Evolutionary conservation across 1,284 basidiomycete genomes (phyloP).

Genomic region (Stereum hirsutum): DNA sequence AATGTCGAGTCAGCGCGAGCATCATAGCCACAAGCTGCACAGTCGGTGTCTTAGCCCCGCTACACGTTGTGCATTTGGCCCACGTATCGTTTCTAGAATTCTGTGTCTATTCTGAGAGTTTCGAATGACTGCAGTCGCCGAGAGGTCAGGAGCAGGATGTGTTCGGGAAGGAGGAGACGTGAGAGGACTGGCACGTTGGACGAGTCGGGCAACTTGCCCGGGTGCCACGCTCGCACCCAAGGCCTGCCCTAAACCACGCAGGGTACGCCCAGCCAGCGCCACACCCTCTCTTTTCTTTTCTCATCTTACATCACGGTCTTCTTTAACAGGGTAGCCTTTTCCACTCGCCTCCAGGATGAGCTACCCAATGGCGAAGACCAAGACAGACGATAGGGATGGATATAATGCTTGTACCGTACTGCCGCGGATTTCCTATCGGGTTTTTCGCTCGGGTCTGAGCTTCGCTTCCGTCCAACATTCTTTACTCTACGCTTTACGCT

Average conservation of each 20-base stretch:
- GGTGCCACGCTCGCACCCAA: not conserved
- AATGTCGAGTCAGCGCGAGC: too few species aligned
- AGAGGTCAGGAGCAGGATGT: too few species aligned
- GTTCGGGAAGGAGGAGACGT: too few species aligned
- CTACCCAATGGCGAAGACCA: constrained; percentile 70
- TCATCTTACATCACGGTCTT: constrained; percentile 54
- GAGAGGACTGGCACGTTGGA: too few species aligned
- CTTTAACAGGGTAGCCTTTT: constrained; percentile 50
- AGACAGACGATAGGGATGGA: constrained; percentile 48
- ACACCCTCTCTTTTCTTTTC: constrained; percentile 12
- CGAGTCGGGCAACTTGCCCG: too few species aligned
- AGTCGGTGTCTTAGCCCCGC: too few species aligned
- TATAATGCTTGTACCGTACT: constrained; percentile 66
- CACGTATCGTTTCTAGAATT: too few species aligned
- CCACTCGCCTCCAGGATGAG: constrained; percentile 31
- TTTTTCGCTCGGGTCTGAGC: constrained; percentile 29
- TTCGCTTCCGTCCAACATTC: constrained; percentile 65
- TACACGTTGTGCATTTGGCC: too few species aligned
- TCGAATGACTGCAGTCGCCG: too few species aligned
- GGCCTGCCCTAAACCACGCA: constrained; percentile 11
- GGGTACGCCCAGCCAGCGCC: too few species aligned
- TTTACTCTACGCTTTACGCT: not conserved
- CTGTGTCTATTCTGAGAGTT: too few species aligned
- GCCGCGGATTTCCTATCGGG: constrained; percentile 16
- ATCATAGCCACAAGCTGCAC: too few species aligned